Evolutionary conservation across 345 rosid species (phyloP).

Genomic region (Rhodamnia argentea): DNA sequence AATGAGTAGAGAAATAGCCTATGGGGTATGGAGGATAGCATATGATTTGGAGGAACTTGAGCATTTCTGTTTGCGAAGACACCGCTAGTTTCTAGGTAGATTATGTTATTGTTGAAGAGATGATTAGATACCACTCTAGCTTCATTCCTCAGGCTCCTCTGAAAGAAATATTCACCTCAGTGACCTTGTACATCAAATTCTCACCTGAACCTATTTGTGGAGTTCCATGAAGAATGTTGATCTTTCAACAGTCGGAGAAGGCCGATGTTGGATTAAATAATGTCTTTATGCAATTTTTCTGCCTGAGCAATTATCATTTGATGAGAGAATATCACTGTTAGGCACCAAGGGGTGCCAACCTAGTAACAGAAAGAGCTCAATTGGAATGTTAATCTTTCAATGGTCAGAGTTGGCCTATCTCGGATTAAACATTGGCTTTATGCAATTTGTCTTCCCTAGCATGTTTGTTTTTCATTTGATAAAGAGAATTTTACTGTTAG

Average conservation of each 20-base stretch:
- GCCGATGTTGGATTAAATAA: background rate
- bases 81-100: background rate
- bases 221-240: background rate
- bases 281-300: background rate
- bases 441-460: background rate
- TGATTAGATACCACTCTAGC: background rate
- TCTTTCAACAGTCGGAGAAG: background rate
- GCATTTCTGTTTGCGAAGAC: background rate
- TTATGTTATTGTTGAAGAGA: background rate
- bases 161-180: background rate
- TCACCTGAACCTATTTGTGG: background rate
- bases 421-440: background rate
- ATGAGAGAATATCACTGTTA: background rate
- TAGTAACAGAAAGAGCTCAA: background rate
- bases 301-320: background rate
- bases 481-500: background rate
- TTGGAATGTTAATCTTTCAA: background rate
- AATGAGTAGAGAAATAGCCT: background rate
- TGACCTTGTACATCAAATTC: background rate
- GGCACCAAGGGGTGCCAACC: background rate
- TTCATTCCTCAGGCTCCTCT: background rate
- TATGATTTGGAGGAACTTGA: background rate
- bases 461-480: background rate
- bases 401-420: background rate
- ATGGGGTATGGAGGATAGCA: background rate